Evolutionary conservation across 2,329 filamentous ascomycete genomes (phyloP).

Genomic region (Phaeoacremonium minimum): DNA sequence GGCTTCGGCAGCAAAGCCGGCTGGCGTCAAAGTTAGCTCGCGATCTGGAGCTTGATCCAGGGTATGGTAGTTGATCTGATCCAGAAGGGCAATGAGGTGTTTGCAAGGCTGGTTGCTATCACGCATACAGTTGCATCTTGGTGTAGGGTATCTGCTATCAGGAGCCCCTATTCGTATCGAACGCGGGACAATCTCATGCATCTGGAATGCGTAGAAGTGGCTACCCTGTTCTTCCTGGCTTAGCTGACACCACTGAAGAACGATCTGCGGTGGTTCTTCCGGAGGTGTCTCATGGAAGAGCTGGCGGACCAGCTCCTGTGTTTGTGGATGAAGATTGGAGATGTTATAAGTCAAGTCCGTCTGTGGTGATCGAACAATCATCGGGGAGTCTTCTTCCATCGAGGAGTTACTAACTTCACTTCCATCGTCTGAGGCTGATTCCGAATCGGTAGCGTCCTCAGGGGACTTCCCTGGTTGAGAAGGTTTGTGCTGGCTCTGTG

Average conservation of each 20-base stretch:
- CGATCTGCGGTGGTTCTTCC: conserved; percentile 41
- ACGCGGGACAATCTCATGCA: conserved; percentile 49
- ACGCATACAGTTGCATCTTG: conserved; percentile 42
- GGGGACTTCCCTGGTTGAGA: conserved; percentile 12
- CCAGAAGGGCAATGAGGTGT: conserved; percentile 51
- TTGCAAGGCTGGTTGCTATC: conserved; percentile 34
- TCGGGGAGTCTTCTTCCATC: conserved; percentile 6
- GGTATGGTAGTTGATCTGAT: conserved; percentile 45
- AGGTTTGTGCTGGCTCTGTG: conserved; percentile 20
- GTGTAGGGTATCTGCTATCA: conserved; percentile 29
- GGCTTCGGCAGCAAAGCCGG: conserved; percentile 40
- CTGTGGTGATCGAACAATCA: conserved; percentile 22
- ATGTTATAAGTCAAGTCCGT: conserved; percentile 32
- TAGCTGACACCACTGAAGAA: conserved; percentile 44
- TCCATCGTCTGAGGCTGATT: conserved; percentile 17
- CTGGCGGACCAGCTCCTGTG: conserved; percentile 33
- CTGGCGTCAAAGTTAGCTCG: conserved; percentile 34
- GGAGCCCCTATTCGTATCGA: conserved; percentile 44
- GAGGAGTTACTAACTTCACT: conserved; percentile 7
- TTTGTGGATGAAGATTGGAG: conserved; percentile 29
- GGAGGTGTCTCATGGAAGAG: conserved; percentile 26
- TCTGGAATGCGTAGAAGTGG: conserved; percentile 49
- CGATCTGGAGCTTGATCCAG: conserved; percentile 29
- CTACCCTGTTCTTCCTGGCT: conserved; percentile 24
- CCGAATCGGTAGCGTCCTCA: conserved; percentile 7